A percentile compares a stretch with the other conserved stretches of the same genome.
These are phyloP conservation scores for Gentiana straminea DNA, from an alignment of 257 asterid genomes.

Conservation along the genomic window DNA sequence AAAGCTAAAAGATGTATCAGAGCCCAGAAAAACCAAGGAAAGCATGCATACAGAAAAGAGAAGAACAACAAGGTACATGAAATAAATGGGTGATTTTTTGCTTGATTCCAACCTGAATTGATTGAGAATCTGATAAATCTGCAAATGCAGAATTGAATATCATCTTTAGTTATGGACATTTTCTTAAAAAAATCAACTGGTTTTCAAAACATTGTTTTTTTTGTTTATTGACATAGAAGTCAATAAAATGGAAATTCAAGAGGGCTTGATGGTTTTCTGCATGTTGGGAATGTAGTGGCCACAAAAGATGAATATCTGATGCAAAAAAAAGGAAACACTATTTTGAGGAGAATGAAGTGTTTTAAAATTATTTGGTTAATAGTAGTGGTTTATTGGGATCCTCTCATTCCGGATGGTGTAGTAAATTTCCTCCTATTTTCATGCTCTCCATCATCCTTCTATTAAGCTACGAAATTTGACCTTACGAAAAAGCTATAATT, in stretches of 20 bases:
- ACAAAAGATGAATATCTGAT: neutral
- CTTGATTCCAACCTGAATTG: slow-evolving; percentile 14
- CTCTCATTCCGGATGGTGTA: too few species aligned
- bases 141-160: slow-evolving; percentile 30
- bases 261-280: too few species aligned
- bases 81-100: slow-evolving; percentile 30
- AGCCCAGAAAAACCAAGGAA: slow-evolving; percentile 52
- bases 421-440: too few species aligned
- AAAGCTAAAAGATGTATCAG: slow-evolving; percentile 34
- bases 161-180: slow-evolving; percentile 42
- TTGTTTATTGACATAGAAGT: too few species aligned
- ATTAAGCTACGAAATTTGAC: too few species aligned
- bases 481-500: too few species aligned
- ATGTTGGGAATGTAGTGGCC: neutral
- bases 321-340: neutral
- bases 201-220: too few species aligned
- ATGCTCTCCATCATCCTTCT: too few species aligned
- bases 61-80: slow-evolving; percentile 27
- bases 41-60: slow-evolving; percentile 27
- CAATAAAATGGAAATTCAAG: too few species aligned
- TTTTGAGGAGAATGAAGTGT: too few species aligned
- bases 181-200: neutral
- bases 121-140: slow-evolving; percentile 24
- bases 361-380: too few species aligned
- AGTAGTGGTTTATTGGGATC: too few species aligned